Percentiles rank a stretch among this genome's conserved stretches.
These are phyloP conservation scores for Naganishia kalamii DNA, from an alignment of 768 basidiomycete species.

Conservation along the genomic window DNA sequence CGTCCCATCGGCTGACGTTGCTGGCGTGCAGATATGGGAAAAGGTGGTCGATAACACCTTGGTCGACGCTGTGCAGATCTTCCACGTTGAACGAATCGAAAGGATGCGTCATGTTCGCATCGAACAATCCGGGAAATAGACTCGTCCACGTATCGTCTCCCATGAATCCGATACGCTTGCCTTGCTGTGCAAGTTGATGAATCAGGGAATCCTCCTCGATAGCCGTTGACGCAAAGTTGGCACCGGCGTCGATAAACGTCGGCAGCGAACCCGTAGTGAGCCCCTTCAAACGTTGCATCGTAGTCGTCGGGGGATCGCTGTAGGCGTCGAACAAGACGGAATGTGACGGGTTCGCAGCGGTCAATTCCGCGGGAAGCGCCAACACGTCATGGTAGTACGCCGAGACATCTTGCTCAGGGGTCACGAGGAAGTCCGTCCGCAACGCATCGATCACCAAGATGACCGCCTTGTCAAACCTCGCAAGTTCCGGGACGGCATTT, in stretches of 20 bases:
- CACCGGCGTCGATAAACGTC: conserved; percentile 89
- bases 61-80: conserved; percentile 90
- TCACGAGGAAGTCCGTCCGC: conserved; percentile 79
- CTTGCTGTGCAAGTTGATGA: conserved; percentile 55
- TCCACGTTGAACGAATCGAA: conserved; percentile 99
- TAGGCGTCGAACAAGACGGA: conserved; percentile 84
- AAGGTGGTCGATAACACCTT: conserved; percentile 76
- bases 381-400: conserved; percentile 67
- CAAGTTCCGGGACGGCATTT: conserved; percentile 40
- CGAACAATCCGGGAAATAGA: conserved; percentile 72
- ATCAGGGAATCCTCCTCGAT: conserved; percentile 84
- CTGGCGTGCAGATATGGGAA: conserved; percentile 61
- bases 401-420: conserved; percentile 41
- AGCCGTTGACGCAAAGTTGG: conserved; percentile 79
- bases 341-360: conserved; percentile 57
- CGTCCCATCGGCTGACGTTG: conserved; percentile 61
- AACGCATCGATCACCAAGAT: conserved; percentile 85
- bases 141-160: conserved; percentile 97
- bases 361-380: conserved; percentile 68
- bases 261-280: conserved; percentile 91
- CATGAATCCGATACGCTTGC: conserved; percentile 70
- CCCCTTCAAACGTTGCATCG: conserved; percentile 89
- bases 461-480: conserved; percentile 73
- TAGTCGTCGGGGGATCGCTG: conserved; percentile 91
- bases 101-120: conserved; percentile 66